A percentile compares a stretch with the other conserved stretches of the same genome.
Evolutionary conservation across 2,329 filamentous ascomycete species (phyloP).

Genomic region (Aureobasidium sp.): DNA sequence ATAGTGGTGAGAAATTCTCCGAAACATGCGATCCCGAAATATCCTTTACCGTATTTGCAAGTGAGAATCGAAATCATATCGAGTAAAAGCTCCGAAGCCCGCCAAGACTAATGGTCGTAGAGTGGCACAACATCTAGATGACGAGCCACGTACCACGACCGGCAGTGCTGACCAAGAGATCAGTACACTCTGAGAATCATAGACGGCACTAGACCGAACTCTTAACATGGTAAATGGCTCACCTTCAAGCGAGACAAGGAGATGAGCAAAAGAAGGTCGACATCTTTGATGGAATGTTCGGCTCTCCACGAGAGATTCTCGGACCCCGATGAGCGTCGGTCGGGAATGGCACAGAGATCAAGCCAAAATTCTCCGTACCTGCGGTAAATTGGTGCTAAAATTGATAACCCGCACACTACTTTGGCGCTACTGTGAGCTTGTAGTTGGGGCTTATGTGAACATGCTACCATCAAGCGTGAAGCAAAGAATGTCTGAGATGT

Average conservation of each 20-base stretch:
- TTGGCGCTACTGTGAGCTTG: conserved; percentile 10
- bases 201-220: background rate
- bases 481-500: conserved; percentile 11
- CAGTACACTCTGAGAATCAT: background rate
- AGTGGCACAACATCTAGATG: background rate
- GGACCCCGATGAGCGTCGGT: conserved; percentile 7
- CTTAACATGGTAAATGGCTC: background rate
- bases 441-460: conserved; percentile 11
- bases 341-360: conserved; percentile 6
- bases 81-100: conserved; percentile 1
- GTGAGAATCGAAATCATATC: background rate
- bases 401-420: conserved; percentile 10
- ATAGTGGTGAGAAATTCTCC: conserved; percentile 2
- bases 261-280: background rate
- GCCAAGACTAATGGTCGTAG: background rate
- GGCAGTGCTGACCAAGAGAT: background rate
- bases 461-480: conserved; percentile 14
- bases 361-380: conserved; percentile 10
- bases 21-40: conserved; percentile 2
- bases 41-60: background rate
- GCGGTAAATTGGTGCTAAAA: conserved; percentile 10
- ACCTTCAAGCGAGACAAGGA: background rate
- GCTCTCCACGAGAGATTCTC: conserved; percentile 8
- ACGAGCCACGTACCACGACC: background rate
- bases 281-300: background rate